phyloP scores from a whole-genome alignment of 31 red algal species.

The Asparagopsis taxiformis region DNA sequence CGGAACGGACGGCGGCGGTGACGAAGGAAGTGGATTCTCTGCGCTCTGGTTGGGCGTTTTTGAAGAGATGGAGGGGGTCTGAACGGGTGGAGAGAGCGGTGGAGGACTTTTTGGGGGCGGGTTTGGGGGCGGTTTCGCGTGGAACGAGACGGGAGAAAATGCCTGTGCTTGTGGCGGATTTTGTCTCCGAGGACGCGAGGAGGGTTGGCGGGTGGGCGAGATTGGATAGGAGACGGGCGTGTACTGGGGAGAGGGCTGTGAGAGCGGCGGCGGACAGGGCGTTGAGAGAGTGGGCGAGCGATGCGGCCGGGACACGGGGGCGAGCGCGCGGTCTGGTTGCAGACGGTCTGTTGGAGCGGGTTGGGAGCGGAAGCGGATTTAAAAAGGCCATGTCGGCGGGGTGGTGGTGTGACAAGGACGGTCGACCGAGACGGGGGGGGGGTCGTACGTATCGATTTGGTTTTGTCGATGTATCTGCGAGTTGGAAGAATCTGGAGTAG shows the following conservation, averaged over 20 bases:
- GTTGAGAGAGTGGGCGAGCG: neutral
- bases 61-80: constrained; percentile 1
- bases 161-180: neutral
- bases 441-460: too few relatives aligned
- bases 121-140: constrained; percentile 4
- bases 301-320: neutral
- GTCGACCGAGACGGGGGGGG: neutral
- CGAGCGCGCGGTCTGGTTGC: neutral
- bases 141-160: neutral
- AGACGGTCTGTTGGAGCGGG: too few relatives aligned
- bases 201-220: constrained; percentile 8
- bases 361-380: neutral
- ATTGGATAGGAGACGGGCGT: neutral
- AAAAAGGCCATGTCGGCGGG: too few relatives aligned
- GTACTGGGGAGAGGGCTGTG: neutral
- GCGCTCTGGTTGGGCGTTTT: too few relatives aligned
- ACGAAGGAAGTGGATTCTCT: constrained; percentile 84
- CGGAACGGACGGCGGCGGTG: constrained; percentile 83
- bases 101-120: neutral
- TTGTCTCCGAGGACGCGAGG: constrained; percentile 1
- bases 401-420: neutral
- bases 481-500: too few relatives aligned
- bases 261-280: neutral
- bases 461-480: too few relatives aligned
- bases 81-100: constrained; percentile 9